Evolutionary conservation across 2,329 filamentous ascomycete species (phyloP).

Genomic region (Calcarisporium arbuscula): DNA sequence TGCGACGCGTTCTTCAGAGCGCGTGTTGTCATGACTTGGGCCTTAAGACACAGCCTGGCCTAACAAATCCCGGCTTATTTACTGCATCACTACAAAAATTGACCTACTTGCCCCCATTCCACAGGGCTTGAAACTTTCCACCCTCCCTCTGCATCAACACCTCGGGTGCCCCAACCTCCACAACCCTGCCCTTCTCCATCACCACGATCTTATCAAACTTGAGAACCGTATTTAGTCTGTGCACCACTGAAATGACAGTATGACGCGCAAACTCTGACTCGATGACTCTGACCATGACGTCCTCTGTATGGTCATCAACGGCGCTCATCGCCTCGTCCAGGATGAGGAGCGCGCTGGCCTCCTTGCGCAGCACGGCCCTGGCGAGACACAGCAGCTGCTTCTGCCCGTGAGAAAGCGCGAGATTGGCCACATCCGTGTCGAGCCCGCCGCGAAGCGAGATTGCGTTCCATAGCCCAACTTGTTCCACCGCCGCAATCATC

Average conservation of each 20-base stretch:
- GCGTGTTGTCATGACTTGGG: no score
- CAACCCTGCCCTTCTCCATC: slow-evolving; percentile 15
- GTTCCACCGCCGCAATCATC: slow-evolving; percentile 7
- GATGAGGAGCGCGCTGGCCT: slow-evolving; percentile 10
- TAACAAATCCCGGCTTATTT: no score
- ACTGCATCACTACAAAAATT: no score
- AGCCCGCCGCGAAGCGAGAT: slow-evolving; percentile 10
- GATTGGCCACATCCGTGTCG: slow-evolving; percentile 3
- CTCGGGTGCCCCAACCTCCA: slow-evolving; percentile 19
- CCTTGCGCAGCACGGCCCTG: slow-evolving; percentile 11
- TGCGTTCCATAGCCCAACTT: slow-evolving; percentile 6
- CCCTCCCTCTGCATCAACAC: slow-evolving; percentile 14
- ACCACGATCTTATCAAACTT: slow-evolving; percentile 3
- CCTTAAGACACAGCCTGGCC: no score
- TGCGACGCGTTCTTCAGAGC: no score
- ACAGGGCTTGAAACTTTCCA: slow-evolving; percentile 16
- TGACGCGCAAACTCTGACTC: slow-evolving; percentile 10
- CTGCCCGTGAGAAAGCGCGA: slow-evolving; percentile 11
- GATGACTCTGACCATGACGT: slow-evolving; percentile 8
- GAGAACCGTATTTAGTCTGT: slow-evolving; percentile 6
- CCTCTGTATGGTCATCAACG: slow-evolving; percentile 12
- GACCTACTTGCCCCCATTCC: no score
- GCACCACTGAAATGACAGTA: slow-evolving; percentile 9
- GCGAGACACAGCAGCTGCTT: slow-evolving; percentile 14
- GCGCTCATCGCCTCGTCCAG: slow-evolving; percentile 14